phyloP scores from a whole-genome alignment of 2,329 filamentous ascomycete genomes.

The Rutstroemia sp. region DNA sequence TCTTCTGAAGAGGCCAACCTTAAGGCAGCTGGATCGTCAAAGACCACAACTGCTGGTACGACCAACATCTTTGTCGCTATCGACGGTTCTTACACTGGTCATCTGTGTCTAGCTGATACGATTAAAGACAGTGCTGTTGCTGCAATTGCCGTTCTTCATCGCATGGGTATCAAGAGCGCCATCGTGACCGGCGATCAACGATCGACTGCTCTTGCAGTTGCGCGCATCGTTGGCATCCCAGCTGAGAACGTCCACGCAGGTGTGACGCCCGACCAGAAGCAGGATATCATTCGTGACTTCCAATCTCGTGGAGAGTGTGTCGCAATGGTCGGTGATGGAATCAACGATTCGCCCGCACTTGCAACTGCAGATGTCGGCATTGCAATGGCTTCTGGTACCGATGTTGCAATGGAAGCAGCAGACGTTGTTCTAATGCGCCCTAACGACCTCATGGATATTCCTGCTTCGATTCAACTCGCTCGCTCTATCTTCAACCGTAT shows the following conservation, averaged over 20 bases:
- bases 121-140: slow-evolving; percentile 83
- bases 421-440: slow-evolving; percentile 94
- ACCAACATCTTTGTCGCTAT: slow-evolving; percentile 92
- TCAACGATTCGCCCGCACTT: slow-evolving; percentile 95
- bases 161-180: slow-evolving; percentile 78
- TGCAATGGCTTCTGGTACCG: slow-evolving; percentile 84
- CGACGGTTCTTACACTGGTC: slow-evolving; percentile 71
- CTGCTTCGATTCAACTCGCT: slow-evolving; percentile 74
- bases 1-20: slow-evolving; percentile 53
- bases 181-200: slow-evolving; percentile 92
- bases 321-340: slow-evolving; percentile 96
- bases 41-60: slow-evolving; percentile 51
- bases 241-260: slow-evolving; percentile 71
- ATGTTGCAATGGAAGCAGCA: slow-evolving; percentile 96
- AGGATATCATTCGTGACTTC: slow-evolving; percentile 70
- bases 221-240: slow-evolving; percentile 73
- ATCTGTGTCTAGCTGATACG: slow-evolving; percentile 78
- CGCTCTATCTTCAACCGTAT: slow-evolving; percentile 85
- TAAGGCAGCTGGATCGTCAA: slow-evolving; percentile 33
- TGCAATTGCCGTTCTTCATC: slow-evolving; percentile 71
- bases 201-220: slow-evolving; percentile 77
- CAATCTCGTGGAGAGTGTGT: slow-evolving; percentile 70
- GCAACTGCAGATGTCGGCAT: slow-evolving; percentile 91
- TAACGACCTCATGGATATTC: slow-evolving; percentile 87
- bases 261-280: slow-evolving; percentile 88